phyloP scores from a whole-genome alignment of 208 protist species.

The Leishmania martiniquensis region DNA sequence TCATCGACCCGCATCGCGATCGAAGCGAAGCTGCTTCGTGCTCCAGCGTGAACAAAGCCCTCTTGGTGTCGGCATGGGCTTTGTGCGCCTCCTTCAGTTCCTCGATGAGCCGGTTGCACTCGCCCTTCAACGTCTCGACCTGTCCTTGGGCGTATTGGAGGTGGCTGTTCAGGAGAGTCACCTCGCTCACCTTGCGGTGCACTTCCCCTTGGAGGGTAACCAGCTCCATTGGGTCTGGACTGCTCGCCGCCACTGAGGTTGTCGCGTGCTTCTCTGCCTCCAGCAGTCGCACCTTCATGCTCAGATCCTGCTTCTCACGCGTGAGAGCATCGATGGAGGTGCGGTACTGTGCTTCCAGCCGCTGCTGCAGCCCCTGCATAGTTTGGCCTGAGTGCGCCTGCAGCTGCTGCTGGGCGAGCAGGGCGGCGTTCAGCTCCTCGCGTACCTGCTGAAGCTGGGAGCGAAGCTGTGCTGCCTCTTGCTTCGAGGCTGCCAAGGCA shows the following conservation, averaged over 20 bases:
- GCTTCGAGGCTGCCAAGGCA: conserved; percentile 7
- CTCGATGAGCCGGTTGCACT: conserved; percentile 73
- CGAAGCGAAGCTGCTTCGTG: conserved; percentile 63
- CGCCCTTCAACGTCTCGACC: conserved; percentile 66
- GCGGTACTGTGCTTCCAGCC: conserved; percentile 48
- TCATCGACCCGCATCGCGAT: conserved; percentile 43
- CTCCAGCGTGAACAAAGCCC: conserved; percentile 62
- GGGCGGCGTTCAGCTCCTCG: conserved; percentile 36
- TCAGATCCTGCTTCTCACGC: conserved; percentile 50
- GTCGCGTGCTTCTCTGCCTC: conserved; percentile 42
- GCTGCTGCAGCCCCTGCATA: conserved; percentile 18
- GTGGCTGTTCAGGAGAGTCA: conserved; percentile 63
- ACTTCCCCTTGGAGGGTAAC: conserved; percentile 59
- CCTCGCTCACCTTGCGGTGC: conserved; percentile 53
- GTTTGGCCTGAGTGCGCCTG: conserved; percentile 4
- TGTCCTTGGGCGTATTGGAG: conserved; percentile 69
- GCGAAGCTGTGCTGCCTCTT: conserved; percentile 30
- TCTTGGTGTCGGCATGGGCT: conserved; percentile 50
- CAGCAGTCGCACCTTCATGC: conserved; percentile 41
- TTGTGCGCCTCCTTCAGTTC: conserved; percentile 56
- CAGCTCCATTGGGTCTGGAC: conserved; percentile 39
- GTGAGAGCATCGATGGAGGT: conserved; percentile 42
- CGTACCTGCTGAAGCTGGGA: conserved; percentile 42
- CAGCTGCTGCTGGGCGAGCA: conserved; percentile 24
- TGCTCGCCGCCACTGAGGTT: not conserved